Evolutionary conservation across 371 early-diverging fungal genomes (phyloP).

Genomic region (Thermomucor indicae-seudaticae): DNA sequence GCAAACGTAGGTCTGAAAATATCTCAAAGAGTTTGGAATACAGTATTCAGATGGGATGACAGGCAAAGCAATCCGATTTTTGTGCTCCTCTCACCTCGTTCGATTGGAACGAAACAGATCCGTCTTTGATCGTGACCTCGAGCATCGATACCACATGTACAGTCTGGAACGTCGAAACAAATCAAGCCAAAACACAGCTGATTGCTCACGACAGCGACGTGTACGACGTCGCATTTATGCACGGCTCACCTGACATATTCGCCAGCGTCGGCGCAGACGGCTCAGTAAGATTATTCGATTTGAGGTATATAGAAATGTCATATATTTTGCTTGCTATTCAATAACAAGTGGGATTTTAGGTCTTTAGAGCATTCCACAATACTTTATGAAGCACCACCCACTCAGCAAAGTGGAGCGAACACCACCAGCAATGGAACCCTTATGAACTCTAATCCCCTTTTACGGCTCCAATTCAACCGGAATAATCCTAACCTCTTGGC

Average conservation of each 20-base stretch:
- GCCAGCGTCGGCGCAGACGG: constrained; percentile 97
- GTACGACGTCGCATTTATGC: constrained; percentile 91
- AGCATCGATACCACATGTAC: constrained; percentile 98
- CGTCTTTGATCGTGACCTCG: constrained; percentile 81
- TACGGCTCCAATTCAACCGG: constrained; percentile 66
- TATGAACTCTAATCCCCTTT: constrained; percentile 8
- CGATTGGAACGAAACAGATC: constrained; percentile 93
- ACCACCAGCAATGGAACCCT: constrained; percentile 10
- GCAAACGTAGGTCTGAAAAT: constrained; percentile 47
- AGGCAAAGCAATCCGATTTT: constrained; percentile 62
- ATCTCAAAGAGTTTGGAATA: no score
- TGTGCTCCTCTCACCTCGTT: constrained; percentile 92
- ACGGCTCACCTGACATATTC: constrained; percentile 85
- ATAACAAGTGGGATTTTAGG: constrained; percentile 19
- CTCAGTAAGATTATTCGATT: constrained; percentile 94
- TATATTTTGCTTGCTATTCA: background rate
- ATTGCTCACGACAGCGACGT: constrained; percentile 98
- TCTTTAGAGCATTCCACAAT: constrained; percentile 94
- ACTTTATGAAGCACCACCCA: constrained; percentile 87
- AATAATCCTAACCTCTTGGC: constrained; percentile 88
- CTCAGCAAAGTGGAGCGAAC: constrained; percentile 14
- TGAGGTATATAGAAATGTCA: constrained; percentile 48
- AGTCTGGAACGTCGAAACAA: constrained; percentile 93
- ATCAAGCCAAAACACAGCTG: constrained; percentile 93
- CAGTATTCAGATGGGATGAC: no score